Conservation (phyloP, 2,329 filamentous ascomycete genomes). For the Periglandula ipomoeae region DNA sequence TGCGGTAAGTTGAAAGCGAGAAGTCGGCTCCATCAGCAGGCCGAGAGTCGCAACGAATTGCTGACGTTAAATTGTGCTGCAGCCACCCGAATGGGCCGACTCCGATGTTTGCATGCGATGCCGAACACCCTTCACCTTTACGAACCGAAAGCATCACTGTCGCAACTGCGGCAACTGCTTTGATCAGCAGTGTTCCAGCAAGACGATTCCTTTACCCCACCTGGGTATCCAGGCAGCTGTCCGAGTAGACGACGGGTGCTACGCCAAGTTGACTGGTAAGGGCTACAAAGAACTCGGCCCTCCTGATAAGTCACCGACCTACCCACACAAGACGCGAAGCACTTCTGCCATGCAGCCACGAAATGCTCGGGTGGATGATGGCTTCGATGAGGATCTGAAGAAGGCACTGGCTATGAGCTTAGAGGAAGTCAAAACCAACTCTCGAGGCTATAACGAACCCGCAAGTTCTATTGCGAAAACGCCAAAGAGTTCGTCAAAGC, state of each 20-base stretch:
- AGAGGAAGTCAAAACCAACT: slow-evolving; percentile 76
- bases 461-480: slow-evolving; percentile 27
- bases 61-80: not conserved
- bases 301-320: slow-evolving; percentile 39
- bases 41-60: not conserved
- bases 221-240: slow-evolving; percentile 87
- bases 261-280: slow-evolving; percentile 78
- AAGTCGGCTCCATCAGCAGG: not conserved
- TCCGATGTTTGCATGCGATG: slow-evolving; percentile 99
- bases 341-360: slow-evolving; percentile 76
- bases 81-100: slow-evolving; percentile 96
- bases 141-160: slow-evolving; percentile 96
- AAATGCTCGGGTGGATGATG: slow-evolving; percentile 77
- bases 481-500: slow-evolving; percentile 23
- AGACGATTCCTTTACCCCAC: slow-evolving; percentile 79
- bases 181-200: slow-evolving; percentile 88
- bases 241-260: slow-evolving; percentile 92
- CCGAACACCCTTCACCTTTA: slow-evolving; percentile 90
- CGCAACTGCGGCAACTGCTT: slow-evolving; percentile 97
- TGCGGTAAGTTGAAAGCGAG: slow-evolving; percentile 48
- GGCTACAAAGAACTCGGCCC: slow-evolving; percentile 26
- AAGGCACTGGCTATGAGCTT: slow-evolving; percentile 92
- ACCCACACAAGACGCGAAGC: slow-evolving; percentile 55
- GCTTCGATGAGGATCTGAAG: slow-evolving; percentile 91
- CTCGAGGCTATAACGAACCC: slow-evolving; percentile 63